These are phyloP conservation scores for Mucor saturninus DNA, from an alignment of 371 early-diverging fungal species.

Conservation along the genomic window DNA sequence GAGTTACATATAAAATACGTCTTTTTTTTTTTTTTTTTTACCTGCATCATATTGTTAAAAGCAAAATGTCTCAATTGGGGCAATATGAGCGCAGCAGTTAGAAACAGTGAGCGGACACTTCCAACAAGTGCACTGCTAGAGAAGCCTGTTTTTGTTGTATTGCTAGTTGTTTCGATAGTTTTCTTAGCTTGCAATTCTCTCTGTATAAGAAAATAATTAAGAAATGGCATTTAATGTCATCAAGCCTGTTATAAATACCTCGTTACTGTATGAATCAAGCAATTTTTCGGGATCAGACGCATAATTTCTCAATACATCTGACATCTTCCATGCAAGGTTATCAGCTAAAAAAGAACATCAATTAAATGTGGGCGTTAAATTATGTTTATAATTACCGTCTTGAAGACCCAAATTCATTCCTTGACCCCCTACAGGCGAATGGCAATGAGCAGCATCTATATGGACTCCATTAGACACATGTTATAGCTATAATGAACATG, in stretches of 20 bases:
- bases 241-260: conserved; percentile 22
- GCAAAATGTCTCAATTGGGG: conserved; percentile 18
- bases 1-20: neutral
- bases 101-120: neutral
- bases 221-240: neutral
- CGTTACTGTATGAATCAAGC: conserved; percentile 37
- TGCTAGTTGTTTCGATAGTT: conserved; percentile 20
- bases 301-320: conserved; percentile 33
- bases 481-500: neutral
- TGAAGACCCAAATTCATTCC: conserved; percentile 49
- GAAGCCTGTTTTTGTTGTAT: conserved; percentile 13
- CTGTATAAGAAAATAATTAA: neutral
- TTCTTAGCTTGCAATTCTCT: conserved; percentile 21
- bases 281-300: conserved; percentile 35
- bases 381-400: conserved; percentile 35
- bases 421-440: conserved; percentile 43
- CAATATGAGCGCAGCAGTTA: conserved; percentile 4
- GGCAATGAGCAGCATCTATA: conserved; percentile 51
- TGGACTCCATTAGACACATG: neutral
- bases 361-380: neutral
- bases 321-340: conserved; percentile 52
- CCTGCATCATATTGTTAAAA: conserved; percentile 25
- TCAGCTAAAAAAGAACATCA: conserved; percentile 25
- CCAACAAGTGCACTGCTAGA: neutral
- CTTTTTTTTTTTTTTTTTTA: neutral